A percentile compares a stretch with the other conserved stretches of the same genome.
Evolutionary conservation across 306 rosid genomes (phyloP).

Genomic region (Cyclanthera cordifolia): DNA sequence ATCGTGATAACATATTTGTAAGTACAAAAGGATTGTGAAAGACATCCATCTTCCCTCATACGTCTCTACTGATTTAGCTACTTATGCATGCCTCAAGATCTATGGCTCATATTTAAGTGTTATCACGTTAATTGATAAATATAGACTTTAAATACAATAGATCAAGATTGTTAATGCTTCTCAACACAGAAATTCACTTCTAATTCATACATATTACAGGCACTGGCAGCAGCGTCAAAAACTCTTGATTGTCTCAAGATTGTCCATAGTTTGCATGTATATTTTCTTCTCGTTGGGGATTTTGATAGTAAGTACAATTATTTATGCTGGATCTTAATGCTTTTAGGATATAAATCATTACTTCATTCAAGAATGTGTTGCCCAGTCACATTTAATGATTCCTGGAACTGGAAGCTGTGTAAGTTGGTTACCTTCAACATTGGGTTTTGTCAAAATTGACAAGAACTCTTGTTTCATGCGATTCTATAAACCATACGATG

Average conservation of each 20-base stretch:
- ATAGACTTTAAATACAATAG: neutral
- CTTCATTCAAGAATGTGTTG: neutral
- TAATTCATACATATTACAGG: conserved; percentile 32
- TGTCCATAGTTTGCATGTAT: conserved; percentile 81
- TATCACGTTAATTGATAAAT: neutral
- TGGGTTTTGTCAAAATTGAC: neutral
- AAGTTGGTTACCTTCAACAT: neutral
- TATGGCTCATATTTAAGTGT: neutral
- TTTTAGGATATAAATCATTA: neutral
- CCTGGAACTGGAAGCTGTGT: neutral
- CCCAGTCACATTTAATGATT: neutral
- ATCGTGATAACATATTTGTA: too few species aligned
- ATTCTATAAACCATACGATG: neutral
- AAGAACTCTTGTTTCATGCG: neutral
- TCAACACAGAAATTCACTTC: neutral
- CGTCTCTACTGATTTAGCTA: neutral
- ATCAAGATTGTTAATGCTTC: neutral
- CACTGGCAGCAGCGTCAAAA: conserved; percentile 93
- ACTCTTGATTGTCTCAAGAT: conserved; percentile 77
- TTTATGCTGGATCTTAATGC: conserved; percentile 16
- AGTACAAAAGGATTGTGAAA: neutral
- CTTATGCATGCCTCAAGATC: neutral
- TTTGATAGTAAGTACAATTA: conserved; percentile 52
- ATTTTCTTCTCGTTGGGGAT: conserved; percentile 85
- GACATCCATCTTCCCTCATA: neutral